phyloP scores from a whole-genome alignment of 306 rosid species.

The Prunus salicina region DNA sequence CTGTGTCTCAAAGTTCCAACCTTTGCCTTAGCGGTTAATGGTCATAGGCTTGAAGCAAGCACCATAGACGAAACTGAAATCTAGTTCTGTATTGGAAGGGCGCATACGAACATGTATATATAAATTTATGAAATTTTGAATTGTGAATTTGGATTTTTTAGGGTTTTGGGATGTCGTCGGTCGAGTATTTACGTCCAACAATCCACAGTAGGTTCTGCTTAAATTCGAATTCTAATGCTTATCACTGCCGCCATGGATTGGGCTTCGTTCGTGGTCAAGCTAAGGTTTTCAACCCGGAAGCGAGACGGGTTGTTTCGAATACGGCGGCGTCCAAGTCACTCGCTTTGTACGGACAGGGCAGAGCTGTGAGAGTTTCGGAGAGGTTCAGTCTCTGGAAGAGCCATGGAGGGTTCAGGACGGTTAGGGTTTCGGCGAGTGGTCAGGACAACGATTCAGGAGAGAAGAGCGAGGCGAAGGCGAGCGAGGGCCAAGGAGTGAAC shows the following conservation, averaged over 20 bases:
- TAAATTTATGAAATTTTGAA: conserved; percentile 18
- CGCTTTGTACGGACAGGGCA: conserved; percentile 27
- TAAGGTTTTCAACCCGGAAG: conserved; percentile 36
- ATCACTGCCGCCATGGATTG: conserved; percentile 37
- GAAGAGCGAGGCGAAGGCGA: conserved; percentile 54
- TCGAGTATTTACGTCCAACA: conserved; percentile 57
- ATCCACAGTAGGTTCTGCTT: conserved; percentile 40
- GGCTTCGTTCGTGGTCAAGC: conserved; percentile 41
- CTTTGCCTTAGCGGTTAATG: neutral
- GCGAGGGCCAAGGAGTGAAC: conserved; percentile 61
- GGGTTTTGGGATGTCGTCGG: conserved; percentile 52
- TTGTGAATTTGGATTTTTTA: neutral
- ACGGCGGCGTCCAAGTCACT: conserved; percentile 31
- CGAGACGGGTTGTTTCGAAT: conserved; percentile 38
- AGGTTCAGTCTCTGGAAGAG: conserved; percentile 49
- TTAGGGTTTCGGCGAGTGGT: conserved; percentile 44
- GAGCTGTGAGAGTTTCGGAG: conserved; percentile 30
- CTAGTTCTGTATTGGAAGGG: neutral
- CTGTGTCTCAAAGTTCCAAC: conserved; percentile 5
- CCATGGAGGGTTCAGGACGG: conserved; percentile 33
- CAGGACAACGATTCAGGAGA: conserved; percentile 78
- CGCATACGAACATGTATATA: neutral
- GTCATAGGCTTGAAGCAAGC: neutral
- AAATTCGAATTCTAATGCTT: conserved; percentile 43
- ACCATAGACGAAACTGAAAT: conserved; percentile 22